phyloP scores from a whole-genome alignment of 768 basidiomycete genomes.

The Collybiopsis luxurians region DNA sequence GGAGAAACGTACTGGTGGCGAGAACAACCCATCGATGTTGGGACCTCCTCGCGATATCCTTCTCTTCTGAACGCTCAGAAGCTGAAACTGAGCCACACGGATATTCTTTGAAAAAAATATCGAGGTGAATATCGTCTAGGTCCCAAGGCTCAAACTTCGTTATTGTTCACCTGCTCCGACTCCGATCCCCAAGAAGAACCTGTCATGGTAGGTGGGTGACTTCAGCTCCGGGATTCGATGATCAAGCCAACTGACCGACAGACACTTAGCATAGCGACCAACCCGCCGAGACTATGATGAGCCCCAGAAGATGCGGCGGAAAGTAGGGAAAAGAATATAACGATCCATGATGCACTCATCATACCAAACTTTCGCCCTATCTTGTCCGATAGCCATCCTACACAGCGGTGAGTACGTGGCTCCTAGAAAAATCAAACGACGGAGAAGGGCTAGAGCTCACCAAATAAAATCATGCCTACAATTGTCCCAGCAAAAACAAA shows the following conservation, averaged over 20 bases:
- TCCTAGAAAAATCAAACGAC: not conserved
- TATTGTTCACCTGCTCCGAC: no score
- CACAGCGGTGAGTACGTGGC: not conserved
- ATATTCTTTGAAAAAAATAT: no score
- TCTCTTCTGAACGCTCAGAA: slow-evolving; percentile 87
- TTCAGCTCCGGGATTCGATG: no score
- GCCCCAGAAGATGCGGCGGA: slow-evolving; percentile 84
- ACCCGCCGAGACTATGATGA: slow-evolving; percentile 60
- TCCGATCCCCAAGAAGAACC: slow-evolving; percentile 87
- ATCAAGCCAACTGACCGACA: slow-evolving; percentile 55
- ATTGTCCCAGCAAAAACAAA: slow-evolving; percentile 76
- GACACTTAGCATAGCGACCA: slow-evolving; percentile 75
- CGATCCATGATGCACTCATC: slow-evolving; percentile 83
- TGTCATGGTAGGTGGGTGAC: slow-evolving; percentile 19
- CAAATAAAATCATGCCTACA: slow-evolving; percentile 80
- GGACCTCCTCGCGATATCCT: slow-evolving; percentile 69
- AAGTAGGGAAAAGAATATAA: slow-evolving; percentile 78
- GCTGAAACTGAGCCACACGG: slow-evolving; percentile 89
- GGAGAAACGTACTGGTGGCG: slow-evolving; percentile 69
- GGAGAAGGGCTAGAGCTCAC: slow-evolving; percentile 27
- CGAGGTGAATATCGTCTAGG: no score
- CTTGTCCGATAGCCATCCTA: slow-evolving; percentile 78
- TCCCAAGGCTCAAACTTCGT: no score
- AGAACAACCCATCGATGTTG: slow-evolving; percentile 87
- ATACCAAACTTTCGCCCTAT: slow-evolving; percentile 87